phyloP scores from a whole-genome alignment of 306 rosid species.

The Comarum palustre region DNA sequence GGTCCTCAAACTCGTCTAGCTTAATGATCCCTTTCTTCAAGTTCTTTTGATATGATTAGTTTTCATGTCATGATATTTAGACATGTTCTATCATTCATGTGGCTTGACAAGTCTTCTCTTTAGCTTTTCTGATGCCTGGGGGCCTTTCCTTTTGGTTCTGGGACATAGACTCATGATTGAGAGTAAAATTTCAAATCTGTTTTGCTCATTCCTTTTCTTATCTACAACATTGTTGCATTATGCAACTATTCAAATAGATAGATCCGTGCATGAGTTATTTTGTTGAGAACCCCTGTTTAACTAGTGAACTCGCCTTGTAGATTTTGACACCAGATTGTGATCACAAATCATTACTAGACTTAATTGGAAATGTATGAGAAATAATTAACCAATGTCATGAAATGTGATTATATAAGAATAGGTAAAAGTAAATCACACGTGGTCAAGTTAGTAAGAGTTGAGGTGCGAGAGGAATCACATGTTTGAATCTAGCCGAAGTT shows the following conservation, averaged over 20 bases:
- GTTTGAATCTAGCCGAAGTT: neutral
- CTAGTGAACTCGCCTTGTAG: too few species aligned
- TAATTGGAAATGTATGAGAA: too few species aligned
- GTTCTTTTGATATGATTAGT: neutral
- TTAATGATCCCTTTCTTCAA: slow-evolving; percentile 17
- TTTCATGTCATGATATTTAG: neutral
- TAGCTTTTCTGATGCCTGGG: neutral
- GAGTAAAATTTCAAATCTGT: slow-evolving; percentile 5
- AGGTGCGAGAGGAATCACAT: too few species aligned
- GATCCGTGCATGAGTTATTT: too few species aligned
- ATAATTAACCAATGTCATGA: too few species aligned
- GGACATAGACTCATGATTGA: neutral
- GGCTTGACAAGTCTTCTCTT: neutral
- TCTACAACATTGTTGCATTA: neutral
- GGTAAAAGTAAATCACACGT: too few species aligned
- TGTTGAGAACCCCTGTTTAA: too few species aligned
- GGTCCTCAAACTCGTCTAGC: slow-evolving; percentile 17
- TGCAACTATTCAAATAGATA: neutral
- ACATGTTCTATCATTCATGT: neutral
- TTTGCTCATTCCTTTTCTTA: neutral
- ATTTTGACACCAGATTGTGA: too few species aligned
- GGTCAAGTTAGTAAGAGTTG: too few species aligned
- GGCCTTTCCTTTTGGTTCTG: slow-evolving; percentile 2
- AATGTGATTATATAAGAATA: too few species aligned
- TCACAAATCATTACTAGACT: too few species aligned